Evolutionary conservation across 2,329 filamentous ascomycete genomes (phyloP), one percentile per base, ranked within the genome.

Genomic region (Cladosporium sp.): DNA sequence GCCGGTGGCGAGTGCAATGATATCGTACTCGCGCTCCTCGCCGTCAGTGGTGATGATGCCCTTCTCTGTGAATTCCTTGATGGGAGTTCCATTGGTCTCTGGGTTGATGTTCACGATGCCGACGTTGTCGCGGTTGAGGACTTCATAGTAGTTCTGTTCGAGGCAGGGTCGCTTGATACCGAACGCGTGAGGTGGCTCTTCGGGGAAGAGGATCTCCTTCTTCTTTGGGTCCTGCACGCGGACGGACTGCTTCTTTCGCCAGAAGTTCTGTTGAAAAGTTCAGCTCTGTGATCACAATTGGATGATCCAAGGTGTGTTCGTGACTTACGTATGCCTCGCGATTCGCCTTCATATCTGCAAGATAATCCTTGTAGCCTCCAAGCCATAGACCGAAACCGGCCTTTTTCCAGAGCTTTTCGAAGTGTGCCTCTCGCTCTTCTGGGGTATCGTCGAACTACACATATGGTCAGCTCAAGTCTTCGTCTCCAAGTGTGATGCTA

Each of bases 121-220:
- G 50, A 77, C 76, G 57, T 78, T 70, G 4, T 73, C 71, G 35
- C 65, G 69, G 61, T 78, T 73, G 12, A 78, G 65, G 61, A 75
- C 68, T 62, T 79, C 76, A 51, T 78, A 79, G 60, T 71, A 79
- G 62, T 76, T 71, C 56, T 78, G 76, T 62, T 79, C 77, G 1
- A 79, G 68, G 36, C 70, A 73, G 7, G 75, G 75, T n/a, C 77
- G 67, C 67, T 79, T 79, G 15, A 74, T 75, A 9, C 77, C 77
- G 54, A 75, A 79, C 0, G 75, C 70, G 59, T 79, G 76, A 0
- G 74, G 75, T 17, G 73, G 71, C 62, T 75, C 67, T 15, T 74
- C 64, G 0, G 77, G 77, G 7, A 76, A 76, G n/a, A 79, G 65
- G 12, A 78, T 72, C 42, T 78, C 75, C 32, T 74, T 70, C 71